Percentiles rank a stretch among this genome's conserved stretches.
Evolutionary conservation across 1,284 basidiomycete genomes (phyloP).

Genomic region (Ceratobasidium sp.): DNA sequence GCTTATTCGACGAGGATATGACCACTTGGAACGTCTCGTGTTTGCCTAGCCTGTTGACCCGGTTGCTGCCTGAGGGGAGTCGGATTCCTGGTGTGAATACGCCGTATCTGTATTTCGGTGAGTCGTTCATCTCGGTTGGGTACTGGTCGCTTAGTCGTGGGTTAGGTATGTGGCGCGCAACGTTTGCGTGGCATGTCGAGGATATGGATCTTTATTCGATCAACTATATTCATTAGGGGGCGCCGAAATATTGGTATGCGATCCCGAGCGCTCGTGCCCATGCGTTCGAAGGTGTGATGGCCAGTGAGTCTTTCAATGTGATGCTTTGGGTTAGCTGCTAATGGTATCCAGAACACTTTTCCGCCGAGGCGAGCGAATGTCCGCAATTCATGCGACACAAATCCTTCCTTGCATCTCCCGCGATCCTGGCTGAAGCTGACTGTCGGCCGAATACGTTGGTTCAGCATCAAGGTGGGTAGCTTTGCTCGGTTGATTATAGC

Average conservation of each 20-base stretch:
- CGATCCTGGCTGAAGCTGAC: slow-evolving; percentile 80
- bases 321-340: slow-evolving; percentile 19
- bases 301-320: slow-evolving; percentile 64
- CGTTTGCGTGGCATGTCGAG: slow-evolving; percentile 99
- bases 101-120: slow-evolving; percentile 94
- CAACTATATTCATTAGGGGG: slow-evolving; percentile 99
- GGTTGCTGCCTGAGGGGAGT: slow-evolving; percentile 75
- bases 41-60: slow-evolving; percentile 87
- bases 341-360: slow-evolving; percentile 78
- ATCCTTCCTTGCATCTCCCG: slow-evolving; percentile 93
- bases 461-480: slow-evolving; percentile 72
- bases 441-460: slow-evolving; percentile 90
- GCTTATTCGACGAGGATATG: slow-evolving; percentile 86
- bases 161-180: slow-evolving; percentile 93
- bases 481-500: background rate
- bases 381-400: slow-evolving; percentile 97
- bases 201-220: slow-evolving; percentile 98
- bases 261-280: slow-evolving; percentile 87
- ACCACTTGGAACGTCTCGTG: slow-evolving; percentile 93
- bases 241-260: slow-evolving; percentile 96
- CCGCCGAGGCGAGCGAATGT: slow-evolving; percentile 85
- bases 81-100: slow-evolving; percentile 94
- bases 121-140: background rate
- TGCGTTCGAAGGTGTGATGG: slow-evolving; percentile 85
- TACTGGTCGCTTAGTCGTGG: background rate